Conservation (phyloP, 352 stramenopile species). For the Thraustochytrium sp. region DNA sequence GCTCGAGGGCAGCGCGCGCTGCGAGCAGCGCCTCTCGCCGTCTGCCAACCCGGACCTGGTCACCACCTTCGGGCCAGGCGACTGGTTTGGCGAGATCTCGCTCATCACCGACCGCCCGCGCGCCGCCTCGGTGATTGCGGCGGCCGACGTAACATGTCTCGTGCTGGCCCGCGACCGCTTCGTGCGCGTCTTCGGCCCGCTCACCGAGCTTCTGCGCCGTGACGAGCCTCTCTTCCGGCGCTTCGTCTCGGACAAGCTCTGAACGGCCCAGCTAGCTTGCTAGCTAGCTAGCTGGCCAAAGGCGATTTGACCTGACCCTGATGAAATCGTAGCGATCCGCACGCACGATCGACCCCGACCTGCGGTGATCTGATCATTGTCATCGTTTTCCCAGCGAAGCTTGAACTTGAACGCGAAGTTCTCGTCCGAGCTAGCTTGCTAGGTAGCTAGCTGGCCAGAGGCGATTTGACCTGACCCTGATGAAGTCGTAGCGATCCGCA, state of each 20-base stretch:
- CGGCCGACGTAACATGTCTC: not conserved
- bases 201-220: not conserved
- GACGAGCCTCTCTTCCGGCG: not conserved
- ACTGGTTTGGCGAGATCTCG: slow-evolving; percentile 29
- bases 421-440: not conserved
- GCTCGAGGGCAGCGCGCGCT: not conserved
- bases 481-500: not conserved
- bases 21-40: slow-evolving; percentile 1
- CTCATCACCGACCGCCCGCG: slow-evolving; percentile 28
- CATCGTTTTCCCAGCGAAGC: too few species aligned
- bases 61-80: not conserved
- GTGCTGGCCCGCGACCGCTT: not conserved
- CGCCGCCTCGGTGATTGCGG: slow-evolving; percentile 8
- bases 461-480: not conserved
- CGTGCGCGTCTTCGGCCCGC: not conserved
- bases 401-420: slow-evolving; percentile 6
- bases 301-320: not conserved
- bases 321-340: not conserved
- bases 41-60: not conserved
- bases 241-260: slow-evolving; percentile 30
- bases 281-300: not conserved
- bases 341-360: too few species aligned
- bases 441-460: not conserved
- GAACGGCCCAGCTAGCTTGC: not conserved
- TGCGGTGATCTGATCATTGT: too few species aligned